phyloP scores from a whole-genome alignment of 805 yeast species.

The Candida fluviatilis region DNA sequence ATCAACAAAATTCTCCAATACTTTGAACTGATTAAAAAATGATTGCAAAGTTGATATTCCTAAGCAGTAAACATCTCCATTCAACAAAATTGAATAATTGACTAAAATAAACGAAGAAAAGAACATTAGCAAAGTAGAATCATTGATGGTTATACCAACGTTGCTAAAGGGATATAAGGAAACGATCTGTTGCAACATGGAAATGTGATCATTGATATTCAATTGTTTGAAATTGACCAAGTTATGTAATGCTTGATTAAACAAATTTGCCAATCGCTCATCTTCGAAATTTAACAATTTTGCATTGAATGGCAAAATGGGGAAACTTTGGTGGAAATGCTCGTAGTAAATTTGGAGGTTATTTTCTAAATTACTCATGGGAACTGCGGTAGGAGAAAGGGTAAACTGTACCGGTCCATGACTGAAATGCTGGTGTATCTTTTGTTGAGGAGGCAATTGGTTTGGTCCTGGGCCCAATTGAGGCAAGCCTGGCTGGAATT shows the following conservation, averaged over 20 bases:
- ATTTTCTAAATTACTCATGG: conserved; percentile 21
- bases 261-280: conserved; percentile 35
- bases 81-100: conserved; percentile 54
- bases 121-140: conserved; percentile 22
- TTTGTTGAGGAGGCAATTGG: background rate
- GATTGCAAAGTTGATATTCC: conserved; percentile 51
- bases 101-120: conserved; percentile 31
- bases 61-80: conserved; percentile 58
- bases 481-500: conserved; percentile 9
- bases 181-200: conserved; percentile 30
- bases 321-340: conserved; percentile 41
- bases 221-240: conserved; percentile 33
- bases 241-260: conserved; percentile 36
- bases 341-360: conserved; percentile 40
- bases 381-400: conserved; percentile 8
- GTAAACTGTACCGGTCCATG: background rate
- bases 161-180: conserved; percentile 32
- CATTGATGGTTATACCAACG: conserved; percentile 17
- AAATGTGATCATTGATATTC: conserved; percentile 29
- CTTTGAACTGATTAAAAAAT: conserved; percentile 55
- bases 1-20: conserved; percentile 42
- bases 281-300: conserved; percentile 17
- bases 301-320: conserved; percentile 37
- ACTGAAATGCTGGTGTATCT: background rate
- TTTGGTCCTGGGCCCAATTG: background rate